These are phyloP conservation scores for Lonicera japonica DNA, from an alignment of 129 eudicot species.

Conservation along the genomic window DNA sequence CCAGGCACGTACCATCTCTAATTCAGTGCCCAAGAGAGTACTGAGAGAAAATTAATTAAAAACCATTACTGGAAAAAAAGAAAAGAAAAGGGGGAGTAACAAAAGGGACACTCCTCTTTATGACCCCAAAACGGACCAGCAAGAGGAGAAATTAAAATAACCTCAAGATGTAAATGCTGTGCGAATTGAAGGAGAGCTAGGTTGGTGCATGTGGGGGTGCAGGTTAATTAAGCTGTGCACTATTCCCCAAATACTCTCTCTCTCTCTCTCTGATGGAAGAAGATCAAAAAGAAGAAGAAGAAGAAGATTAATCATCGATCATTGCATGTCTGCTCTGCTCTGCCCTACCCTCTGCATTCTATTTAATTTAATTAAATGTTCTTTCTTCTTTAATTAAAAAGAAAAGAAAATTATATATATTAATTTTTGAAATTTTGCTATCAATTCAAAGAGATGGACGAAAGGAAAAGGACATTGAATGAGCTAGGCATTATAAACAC, in stretches of 20 bases:
- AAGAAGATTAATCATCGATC: constrained; percentile 30
- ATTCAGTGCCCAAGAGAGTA: constrained; percentile 27
- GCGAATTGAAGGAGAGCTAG: too few relatives aligned
- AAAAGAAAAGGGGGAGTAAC: too few relatives aligned
- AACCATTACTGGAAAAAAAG: constrained; percentile 16
- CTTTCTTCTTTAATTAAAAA: too few relatives aligned
- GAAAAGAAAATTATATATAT: too few relatives aligned
- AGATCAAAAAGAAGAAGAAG: not conserved
- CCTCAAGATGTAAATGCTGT: constrained; percentile 19
- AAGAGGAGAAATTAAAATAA: constrained; percentile 32
- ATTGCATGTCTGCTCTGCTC: too few relatives aligned
- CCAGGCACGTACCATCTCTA: constrained; percentile 25
- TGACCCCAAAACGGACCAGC: constrained; percentile 20
- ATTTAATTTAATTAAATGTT: too few relatives aligned
- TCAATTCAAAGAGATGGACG: not conserved
- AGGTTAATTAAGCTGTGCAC: constrained; percentile 24
- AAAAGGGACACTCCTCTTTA: constrained; percentile 17
- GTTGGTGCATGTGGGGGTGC: constrained; percentile 33
- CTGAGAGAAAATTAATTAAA: not conserved
- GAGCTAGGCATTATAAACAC: constrained; percentile 7
- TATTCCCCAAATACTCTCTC: constrained; percentile 3
- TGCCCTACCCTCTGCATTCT: not conserved
- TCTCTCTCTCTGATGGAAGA: too few relatives aligned
- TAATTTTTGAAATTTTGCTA: not conserved
- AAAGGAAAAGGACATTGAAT: not conserved